phyloP scores from a whole-genome alignment of 1,284 basidiomycete species.

The Retiboletus flavoniger region DNA sequence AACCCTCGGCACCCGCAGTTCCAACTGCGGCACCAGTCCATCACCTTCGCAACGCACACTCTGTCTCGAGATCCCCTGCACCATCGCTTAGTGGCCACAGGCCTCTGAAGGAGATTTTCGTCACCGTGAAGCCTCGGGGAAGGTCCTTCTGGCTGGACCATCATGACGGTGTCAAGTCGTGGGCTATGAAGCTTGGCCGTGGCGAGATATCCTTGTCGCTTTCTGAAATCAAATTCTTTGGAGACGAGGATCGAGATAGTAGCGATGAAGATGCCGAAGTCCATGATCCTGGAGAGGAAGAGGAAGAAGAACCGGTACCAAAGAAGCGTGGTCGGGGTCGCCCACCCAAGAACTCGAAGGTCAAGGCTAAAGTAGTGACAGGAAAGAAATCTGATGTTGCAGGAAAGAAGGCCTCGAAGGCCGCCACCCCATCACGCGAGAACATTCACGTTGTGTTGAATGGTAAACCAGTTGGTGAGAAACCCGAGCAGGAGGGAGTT shows the following conservation, averaged over 20 bases:
- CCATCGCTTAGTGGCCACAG: conserved; percentile 43
- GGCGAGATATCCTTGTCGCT: conserved; percentile 54
- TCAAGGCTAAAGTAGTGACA: conserved; percentile 33
- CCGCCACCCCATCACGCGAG: conserved; percentile 39
- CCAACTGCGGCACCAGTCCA: conserved; percentile 12
- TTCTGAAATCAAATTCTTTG: conserved; percentile 51
- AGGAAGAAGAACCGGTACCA: conserved; percentile 42
- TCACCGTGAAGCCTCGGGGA: conserved; percentile 57
- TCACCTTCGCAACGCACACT: conserved; percentile 24
- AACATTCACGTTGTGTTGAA: conserved; percentile 55
- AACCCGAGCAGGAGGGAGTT: conserved; percentile 39
- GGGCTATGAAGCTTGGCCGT: conserved; percentile 58
- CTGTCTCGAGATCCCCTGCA: conserved; percentile 46
- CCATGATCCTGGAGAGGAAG: conserved; percentile 34
- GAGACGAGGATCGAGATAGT: conserved; percentile 47
- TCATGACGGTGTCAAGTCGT: conserved; percentile 63
- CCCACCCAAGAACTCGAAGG: conserved; percentile 33
- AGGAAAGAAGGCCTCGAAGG: conserved; percentile 38
- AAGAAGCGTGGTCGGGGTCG: conserved; percentile 37
- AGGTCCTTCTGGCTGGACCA: conserved; percentile 57
- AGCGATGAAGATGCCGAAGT: conserved; percentile 49
- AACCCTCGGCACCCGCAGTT: conserved; percentile 22
- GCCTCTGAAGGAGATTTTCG: conserved; percentile 48
- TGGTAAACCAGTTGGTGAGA: conserved; percentile 43
- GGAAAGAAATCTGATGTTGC: conserved; percentile 25